phyloP scores from a whole-genome alignment of 2,329 filamentous ascomycete species.

The Aspergillus ochraceus region DNA sequence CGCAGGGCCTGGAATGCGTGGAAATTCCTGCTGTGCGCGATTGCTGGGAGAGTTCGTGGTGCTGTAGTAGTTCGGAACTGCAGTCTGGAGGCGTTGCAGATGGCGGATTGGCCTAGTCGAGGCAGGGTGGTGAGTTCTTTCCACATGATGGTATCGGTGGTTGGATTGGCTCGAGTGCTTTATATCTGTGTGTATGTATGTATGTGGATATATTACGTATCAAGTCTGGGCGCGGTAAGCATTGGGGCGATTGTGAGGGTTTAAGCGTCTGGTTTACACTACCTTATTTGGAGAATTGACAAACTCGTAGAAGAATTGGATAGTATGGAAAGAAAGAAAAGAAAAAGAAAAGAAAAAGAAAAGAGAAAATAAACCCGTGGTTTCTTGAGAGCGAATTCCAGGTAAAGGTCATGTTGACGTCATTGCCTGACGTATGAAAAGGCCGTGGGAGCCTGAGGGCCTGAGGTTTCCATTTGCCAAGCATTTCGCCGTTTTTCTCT shows the following conservation, averaged over 20 bases:
- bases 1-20: constrained; percentile 1
- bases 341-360: no score
- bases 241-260: background rate
- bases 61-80: background rate
- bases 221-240: background rate
- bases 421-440: background rate
- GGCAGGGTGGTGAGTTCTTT: constrained; percentile 3
- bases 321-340: no score
- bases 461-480: no score
- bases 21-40: background rate
- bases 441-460: no score
- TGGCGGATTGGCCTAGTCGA: background rate
- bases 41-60: background rate
- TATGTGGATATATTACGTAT: background rate
- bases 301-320: background rate
- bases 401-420: background rate
- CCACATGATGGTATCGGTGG: constrained; percentile 5
- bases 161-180: background rate
- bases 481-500: no score
- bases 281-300: background rate
- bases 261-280: background rate
- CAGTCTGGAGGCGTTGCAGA: background rate
- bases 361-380: background rate
- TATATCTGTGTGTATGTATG: background rate
- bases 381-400: background rate